These are phyloP conservation scores for Penicillium vulpinum DNA, from an alignment of 2,329 filamentous ascomycete genomes.

Conservation along the genomic window DNA sequence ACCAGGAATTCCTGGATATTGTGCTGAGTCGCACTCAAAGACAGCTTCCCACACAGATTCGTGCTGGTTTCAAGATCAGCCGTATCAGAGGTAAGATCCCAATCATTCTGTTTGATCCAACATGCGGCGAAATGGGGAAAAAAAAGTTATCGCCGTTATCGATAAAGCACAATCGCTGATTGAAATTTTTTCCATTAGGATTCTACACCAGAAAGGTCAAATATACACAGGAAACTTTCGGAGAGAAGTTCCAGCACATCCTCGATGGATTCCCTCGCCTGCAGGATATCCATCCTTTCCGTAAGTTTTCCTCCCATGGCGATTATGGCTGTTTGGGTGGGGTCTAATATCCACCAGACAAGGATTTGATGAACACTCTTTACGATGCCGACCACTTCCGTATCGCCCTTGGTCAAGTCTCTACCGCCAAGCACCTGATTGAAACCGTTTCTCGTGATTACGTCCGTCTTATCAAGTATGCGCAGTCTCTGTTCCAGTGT, in stretches of 20 bases:
- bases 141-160: constrained; percentile 25
- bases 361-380: constrained; percentile 90
- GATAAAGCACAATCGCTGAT: constrained; percentile 33
- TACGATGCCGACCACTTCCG: constrained; percentile 98
- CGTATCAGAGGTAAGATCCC: constrained; percentile 67
- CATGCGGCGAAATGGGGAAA: constrained; percentile 5
- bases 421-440: constrained; percentile 92
- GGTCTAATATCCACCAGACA: constrained; percentile 48
- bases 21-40: constrained; percentile 91
- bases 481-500: constrained; percentile 95
- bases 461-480: constrained; percentile 93
- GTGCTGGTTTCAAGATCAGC: constrained; percentile 92
- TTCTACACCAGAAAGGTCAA: constrained; percentile 99
- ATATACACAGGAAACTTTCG: constrained; percentile 95
- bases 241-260: constrained; percentile 87
- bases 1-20: constrained; percentile 96
- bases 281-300: constrained; percentile 93
- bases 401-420: constrained; percentile 93
- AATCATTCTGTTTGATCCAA: neutral
- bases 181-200: constrained; percentile 48
- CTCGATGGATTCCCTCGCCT: constrained; percentile 91
- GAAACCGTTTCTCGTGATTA: constrained; percentile 97
- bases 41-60: constrained; percentile 90
- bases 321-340: neutral
- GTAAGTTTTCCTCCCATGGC: constrained; percentile 45